Percentiles rank a stretch among this genome's conserved stretches.
phyloP scores from a whole-genome alignment of 2,329 filamentous ascomycete genomes.

The Diaporthe citrichinensis region DNA sequence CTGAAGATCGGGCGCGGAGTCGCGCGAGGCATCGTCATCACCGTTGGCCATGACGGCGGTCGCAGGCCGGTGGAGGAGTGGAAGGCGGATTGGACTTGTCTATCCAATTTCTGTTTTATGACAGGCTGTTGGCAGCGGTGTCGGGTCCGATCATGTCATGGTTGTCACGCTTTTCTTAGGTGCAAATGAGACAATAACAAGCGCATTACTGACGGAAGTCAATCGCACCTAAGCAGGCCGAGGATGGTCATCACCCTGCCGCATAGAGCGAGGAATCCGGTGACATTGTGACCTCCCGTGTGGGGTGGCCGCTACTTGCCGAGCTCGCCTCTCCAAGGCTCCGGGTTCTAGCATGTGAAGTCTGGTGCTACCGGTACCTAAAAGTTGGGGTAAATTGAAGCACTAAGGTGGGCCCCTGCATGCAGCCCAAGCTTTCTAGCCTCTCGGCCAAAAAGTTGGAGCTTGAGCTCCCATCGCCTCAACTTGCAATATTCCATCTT shows the following conservation, averaged over 20 bases:
- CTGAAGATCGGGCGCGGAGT: slow-evolving; percentile 80
- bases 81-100: slow-evolving; percentile 32
- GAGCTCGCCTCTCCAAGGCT: slow-evolving; percentile 10
- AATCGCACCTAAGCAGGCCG: neutral
- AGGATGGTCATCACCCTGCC: slow-evolving; percentile 8
- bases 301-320: slow-evolving; percentile 31
- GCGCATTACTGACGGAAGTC: neutral
- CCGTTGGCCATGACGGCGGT: slow-evolving; percentile 52
- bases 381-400: slow-evolving; percentile 26
- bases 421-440: slow-evolving; percentile 2
- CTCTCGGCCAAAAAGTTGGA: slow-evolving; percentile 5
- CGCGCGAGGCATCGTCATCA: slow-evolving; percentile 56
- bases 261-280: slow-evolving; percentile 37
- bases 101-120: neutral
- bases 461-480: neutral
- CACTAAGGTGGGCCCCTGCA: slow-evolving; percentile 4
- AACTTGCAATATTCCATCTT: neutral
- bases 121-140: slow-evolving; percentile 1
- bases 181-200: neutral
- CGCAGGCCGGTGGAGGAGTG: neutral
- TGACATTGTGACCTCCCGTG: slow-evolving; percentile 25
- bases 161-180: neutral
- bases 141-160: slow-evolving; percentile 8
- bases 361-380: neutral
- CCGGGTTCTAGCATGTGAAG: slow-evolving; percentile 37